Percentiles rank a stretch among this genome's conserved stretches.
Evolutionary conservation across 768 basidiomycete genomes (phyloP).

Genomic region (Gautieria morchelliformis): DNA sequence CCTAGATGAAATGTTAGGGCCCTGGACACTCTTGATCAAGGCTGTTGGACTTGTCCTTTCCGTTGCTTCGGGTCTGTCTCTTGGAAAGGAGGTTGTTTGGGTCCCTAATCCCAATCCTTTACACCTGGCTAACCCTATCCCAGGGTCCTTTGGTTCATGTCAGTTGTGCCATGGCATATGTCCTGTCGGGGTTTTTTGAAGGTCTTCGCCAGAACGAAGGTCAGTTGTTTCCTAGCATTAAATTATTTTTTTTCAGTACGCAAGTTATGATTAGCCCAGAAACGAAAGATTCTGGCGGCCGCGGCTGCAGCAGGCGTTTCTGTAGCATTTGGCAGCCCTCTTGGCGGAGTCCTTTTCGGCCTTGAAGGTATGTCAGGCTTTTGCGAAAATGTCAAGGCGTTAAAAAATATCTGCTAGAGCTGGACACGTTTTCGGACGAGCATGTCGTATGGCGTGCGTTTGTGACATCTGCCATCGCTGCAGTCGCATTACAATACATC

Average conservation of each 20-base stretch:
- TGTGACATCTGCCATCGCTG: slow-evolving; percentile 80
- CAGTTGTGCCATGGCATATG: slow-evolving; percentile 69
- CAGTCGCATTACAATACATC: slow-evolving; percentile 72
- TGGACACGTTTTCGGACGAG: slow-evolving; percentile 60
- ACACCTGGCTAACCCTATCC: not conserved
- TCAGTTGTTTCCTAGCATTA: slow-evolving; percentile 15
- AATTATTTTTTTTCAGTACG: not conserved
- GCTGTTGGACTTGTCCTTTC: slow-evolving; percentile 72
- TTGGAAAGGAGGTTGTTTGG: slow-evolving; percentile 70
- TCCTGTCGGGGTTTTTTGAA: slow-evolving; percentile 54
- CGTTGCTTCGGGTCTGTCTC: slow-evolving; percentile 75
- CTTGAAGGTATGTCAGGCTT: slow-evolving; percentile 46
- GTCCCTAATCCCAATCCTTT: slow-evolving; percentile 13
- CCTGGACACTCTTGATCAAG: slow-evolving; percentile 82
- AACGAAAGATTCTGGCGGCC: slow-evolving; percentile 72
- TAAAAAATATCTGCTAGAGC: slow-evolving; percentile 26
- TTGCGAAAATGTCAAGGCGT: slow-evolving; percentile 4
- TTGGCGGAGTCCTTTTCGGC: slow-evolving; percentile 80
- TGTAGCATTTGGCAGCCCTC: slow-evolving; percentile 80
- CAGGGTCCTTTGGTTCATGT: slow-evolving; percentile 83
- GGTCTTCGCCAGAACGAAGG: slow-evolving; percentile 76
- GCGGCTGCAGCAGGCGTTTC: slow-evolving; percentile 83
- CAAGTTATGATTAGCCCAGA: slow-evolving; percentile 43
- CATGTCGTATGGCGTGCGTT: slow-evolving; percentile 85
- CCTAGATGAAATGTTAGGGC: slow-evolving; percentile 76